phyloP scores from a whole-genome alignment of 2,329 filamentous ascomycete genomes.

The Fusarium sp. region DNA sequence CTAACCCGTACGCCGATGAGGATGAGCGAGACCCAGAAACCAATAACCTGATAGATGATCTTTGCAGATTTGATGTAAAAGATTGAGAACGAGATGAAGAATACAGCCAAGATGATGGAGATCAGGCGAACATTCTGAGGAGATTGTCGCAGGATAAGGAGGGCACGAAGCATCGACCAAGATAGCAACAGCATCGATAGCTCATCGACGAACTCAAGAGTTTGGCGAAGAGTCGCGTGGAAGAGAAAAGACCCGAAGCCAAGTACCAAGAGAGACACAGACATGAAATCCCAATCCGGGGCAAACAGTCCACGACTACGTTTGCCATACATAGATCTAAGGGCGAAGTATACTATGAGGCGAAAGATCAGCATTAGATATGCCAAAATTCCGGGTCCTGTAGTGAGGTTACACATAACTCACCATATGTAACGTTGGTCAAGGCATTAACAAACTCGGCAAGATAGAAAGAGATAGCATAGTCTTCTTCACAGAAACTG shows the following conservation, averaged over 20 bases:
- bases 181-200: constrained; percentile 69
- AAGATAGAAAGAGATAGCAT: constrained; percentile 58
- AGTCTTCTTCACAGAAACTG: constrained; percentile 63
- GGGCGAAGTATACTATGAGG: constrained; percentile 57
- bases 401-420: constrained; percentile 40
- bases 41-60: constrained; percentile 59
- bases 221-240: constrained; percentile 60
- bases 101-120: constrained; percentile 56
- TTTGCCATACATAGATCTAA: constrained; percentile 55
- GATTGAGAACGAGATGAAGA: constrained; percentile 57
- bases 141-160: constrained; percentile 60
- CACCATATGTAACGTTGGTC: constrained; percentile 60
- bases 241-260: constrained; percentile 60
- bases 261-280: constrained; percentile 57
- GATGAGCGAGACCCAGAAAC: constrained; percentile 54
- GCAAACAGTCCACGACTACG: constrained; percentile 50
- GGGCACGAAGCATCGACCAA: constrained; percentile 64
- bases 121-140: constrained; percentile 50
- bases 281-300: constrained; percentile 57
- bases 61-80: constrained; percentile 59
- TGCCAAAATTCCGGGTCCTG: neutral
- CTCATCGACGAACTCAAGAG: constrained; percentile 65
- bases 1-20: constrained; percentile 52
- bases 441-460: constrained; percentile 61
- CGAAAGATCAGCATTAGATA: constrained; percentile 12